Base-by-base conservation (phyloP, 768 basidiomycete species). In the Pisolithus marmoratus region DNA sequence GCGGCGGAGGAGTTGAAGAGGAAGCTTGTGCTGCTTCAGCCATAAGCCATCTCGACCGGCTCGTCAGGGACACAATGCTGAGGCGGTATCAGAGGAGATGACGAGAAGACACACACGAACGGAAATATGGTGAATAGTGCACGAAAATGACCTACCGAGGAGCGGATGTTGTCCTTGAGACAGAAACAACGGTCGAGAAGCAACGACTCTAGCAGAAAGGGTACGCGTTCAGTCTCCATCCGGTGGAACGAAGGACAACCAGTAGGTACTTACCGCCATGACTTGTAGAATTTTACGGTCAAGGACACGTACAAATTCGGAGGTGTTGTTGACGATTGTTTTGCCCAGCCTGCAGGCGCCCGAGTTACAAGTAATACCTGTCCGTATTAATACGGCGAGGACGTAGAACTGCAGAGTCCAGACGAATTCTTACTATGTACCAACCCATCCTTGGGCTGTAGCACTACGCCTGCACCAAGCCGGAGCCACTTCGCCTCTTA, bases 41-140 rank as follows among this genome's bases (percentile, higher is more conserved):
- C 9, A 84, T 80, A 24, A 85, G 68, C 69, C 75, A 80, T 75
- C 85, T 74, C 60, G 76, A 72, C 17, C 71, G 69, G 55, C 61
- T 63, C 36, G 70, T 58, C 52, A 66, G 57, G 11, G 63, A 56
- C 9, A 48, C 58, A 49, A 61, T 46, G 26, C 14, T 23, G 24
- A n/a, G 8, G 36, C 14, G 31, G 15, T 15, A 14, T 34, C 12
- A 34, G 19, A 11, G 8, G 19, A 44, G 8, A 27, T 5, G 14
- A 15, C 2, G n/a, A 34, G 50, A 40, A 49, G 14, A 15, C 12
- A 34, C 26, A 27, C 34, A 14, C 34, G 34, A 34, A 14, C 34
- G 15, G 31, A 12, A 12, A 34, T 14, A 14, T 15, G 14, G 34
- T 14, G 14, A 15, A 14, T 34, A 14, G 34, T 5, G 5, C 14